Conservation (phyloP, 805 yeast species). For the Clavispora santaluciae region DNA sequence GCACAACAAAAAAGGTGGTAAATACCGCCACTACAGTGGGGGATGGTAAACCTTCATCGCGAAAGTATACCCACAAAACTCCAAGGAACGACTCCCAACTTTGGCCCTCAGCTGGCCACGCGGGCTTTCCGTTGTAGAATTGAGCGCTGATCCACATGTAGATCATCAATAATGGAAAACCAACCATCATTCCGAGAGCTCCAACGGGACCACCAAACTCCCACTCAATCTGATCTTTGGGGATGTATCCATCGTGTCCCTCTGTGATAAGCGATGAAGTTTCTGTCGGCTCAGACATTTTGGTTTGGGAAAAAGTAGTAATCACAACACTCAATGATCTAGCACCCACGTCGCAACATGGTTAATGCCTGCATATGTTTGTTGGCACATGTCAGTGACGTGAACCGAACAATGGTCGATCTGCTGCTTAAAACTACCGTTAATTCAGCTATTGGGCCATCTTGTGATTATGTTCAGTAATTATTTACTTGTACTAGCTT, state of each 20-base stretch:
- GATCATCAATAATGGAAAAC: slow-evolving; percentile 91
- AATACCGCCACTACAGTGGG: slow-evolving; percentile 64
- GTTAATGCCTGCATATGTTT: background rate
- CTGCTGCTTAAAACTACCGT: too few relatives aligned
- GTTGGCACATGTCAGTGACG: too few relatives aligned
- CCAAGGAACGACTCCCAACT: slow-evolving; percentile 46
- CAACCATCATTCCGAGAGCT: slow-evolving; percentile 83
- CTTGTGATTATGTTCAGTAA: too few relatives aligned
- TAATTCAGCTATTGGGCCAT: too few relatives aligned
- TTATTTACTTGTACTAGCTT: too few relatives aligned
- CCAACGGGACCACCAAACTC: slow-evolving; percentile 95
- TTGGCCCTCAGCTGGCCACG: slow-evolving; percentile 60
- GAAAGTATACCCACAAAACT: slow-evolving; percentile 36
- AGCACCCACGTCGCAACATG: background rate
- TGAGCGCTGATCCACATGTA: slow-evolving; percentile 92
- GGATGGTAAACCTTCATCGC: slow-evolving; percentile 56
- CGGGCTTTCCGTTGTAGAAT: slow-evolving; percentile 70
- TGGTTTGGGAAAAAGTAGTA: background rate
- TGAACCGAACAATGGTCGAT: too few relatives aligned
- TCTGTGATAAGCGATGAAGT: background rate
- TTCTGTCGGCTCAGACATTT: slow-evolving; percentile 4
- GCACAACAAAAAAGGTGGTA: slow-evolving; percentile 61
- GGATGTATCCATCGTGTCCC: slow-evolving; percentile 24
- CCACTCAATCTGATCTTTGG: slow-evolving; percentile 56
- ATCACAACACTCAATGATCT: background rate